Base-by-base conservation (phyloP, 345 rosid species). In the Pistacia atlantica region DNA sequence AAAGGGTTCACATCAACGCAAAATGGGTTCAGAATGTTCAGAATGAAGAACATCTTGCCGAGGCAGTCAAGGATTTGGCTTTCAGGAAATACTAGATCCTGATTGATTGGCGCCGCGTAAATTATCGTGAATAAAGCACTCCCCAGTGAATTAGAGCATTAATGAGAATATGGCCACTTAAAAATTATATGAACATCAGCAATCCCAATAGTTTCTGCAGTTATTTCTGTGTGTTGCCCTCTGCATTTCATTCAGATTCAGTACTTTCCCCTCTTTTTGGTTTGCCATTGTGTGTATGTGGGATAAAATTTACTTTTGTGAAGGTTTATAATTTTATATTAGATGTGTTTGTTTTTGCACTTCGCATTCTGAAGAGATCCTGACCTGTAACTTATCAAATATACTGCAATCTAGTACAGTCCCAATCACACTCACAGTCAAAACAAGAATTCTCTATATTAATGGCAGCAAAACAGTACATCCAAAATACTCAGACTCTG, bases 11-110 rank as follows among this genome's bases (percentile, higher is more conserved):
- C 79, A 91, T 93, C 54, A 96, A 91, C 31, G 92, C 98, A 9
- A 88, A 80, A 33, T 92, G 98, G 99, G 97, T 86, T 51, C 84
- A 89, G 79, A 89, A 89, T 86, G 65, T 96, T 74, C 86, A 72
- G 80, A 83, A 83, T 14, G 99, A 96, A 79, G 70, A 77, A 10
- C 25, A 82, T 35, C 88, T 96, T 31, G 76, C 78, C 0, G 86
- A 86, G 33, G 89, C 87, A 0, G 90, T 86, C 62, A 71, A 79
- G 75, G 87, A 90, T 75, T 80, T 93, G 11, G 90, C 86, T 35
- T 20, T 76, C 74, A 70, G 86, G 76, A 79, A 81, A 62, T 80
- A 74, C 78, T 86, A 83, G 74, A 28, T 11, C 48, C 51, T 54
- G 11, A 1, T 33, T 55, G 11, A 6, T 12, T 76, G 9, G 35